These are phyloP conservation scores for Lachancea lanzarotensis DNA, from an alignment of 805 yeast genomes.

Conservation along the genomic window DNA sequence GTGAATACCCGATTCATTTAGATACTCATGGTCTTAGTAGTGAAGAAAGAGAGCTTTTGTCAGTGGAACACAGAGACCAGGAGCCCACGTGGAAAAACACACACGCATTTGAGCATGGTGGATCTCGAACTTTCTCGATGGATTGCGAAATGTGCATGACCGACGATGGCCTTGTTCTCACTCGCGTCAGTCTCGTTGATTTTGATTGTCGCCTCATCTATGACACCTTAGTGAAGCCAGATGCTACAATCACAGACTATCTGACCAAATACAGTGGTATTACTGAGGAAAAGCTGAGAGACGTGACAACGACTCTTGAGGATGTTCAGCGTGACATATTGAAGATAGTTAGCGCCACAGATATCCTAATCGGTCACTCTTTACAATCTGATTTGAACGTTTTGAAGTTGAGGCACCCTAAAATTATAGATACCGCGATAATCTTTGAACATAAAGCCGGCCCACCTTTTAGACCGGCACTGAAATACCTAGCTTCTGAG, in stretches of 20 bases:
- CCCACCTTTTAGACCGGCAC: constrained; percentile 70
- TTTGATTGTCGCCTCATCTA: constrained; percentile 52
- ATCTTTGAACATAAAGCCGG: constrained; percentile 78
- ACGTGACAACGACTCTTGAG: constrained; percentile 54
- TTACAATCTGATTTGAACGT: constrained; percentile 75
- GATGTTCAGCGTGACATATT: constrained; percentile 63
- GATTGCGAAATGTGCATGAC: constrained; percentile 93
- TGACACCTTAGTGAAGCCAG: constrained; percentile 76
- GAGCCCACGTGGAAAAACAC: constrained; percentile 48
- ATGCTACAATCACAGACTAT: constrained; percentile 67
- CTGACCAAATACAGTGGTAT: constrained; percentile 83
- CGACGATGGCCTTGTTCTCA: constrained; percentile 54
- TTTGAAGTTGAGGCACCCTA: constrained; percentile 63
- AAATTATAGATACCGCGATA: constrained; percentile 73
- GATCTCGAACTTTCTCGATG: constrained; percentile 63
- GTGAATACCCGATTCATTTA: constrained; percentile 60
- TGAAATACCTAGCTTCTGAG: constrained; percentile 59
- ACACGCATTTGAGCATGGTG: constrained; percentile 43
- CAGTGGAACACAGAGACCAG: constrained; percentile 5
- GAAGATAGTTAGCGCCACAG: constrained; percentile 45
- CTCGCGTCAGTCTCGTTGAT: constrained; percentile 72
- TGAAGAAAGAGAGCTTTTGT: constrained; percentile 10
- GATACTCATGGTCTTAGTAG: constrained; percentile 17
- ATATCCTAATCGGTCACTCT: constrained; percentile 83
- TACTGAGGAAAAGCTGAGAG: constrained; percentile 56